phyloP scores from a whole-genome alignment of 139 green algal genomes.

The Chlorella sp. region DNA sequence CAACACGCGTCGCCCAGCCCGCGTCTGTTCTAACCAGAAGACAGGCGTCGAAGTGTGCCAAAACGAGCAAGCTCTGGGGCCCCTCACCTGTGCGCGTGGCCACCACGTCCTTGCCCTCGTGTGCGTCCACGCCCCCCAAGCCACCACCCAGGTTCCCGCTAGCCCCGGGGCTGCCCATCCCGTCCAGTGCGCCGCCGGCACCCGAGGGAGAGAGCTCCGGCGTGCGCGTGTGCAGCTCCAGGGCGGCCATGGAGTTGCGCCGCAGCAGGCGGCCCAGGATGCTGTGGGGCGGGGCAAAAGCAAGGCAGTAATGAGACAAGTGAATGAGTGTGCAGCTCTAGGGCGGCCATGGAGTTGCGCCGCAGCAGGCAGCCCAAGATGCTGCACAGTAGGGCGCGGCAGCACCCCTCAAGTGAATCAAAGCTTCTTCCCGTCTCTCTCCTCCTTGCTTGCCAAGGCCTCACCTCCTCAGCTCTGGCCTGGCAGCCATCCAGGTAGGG shows the following conservation, averaged over 20 bases:
- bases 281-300: neutral
- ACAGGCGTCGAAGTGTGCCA: no score
- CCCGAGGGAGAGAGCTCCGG: neutral
- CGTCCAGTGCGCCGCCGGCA: no score
- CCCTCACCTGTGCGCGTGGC: slow-evolving; percentile 10
- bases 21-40: no score
- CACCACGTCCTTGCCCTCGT: slow-evolving; percentile 13
- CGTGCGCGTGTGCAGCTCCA: slow-evolving; percentile 64
- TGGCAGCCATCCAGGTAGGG: slow-evolving; percentile 54
- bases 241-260: slow-evolving; percentile 76
- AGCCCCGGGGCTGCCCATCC: no score
- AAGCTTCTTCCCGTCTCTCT: no score
- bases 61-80: neutral
- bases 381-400: neutral
- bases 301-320: no score
- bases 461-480: slow-evolving; percentile 72
- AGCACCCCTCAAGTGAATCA: no score
- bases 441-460: neutral
- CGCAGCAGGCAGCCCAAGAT: neutral
- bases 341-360: neutral
- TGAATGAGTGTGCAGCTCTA: no score
- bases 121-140: neutral
- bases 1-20: no score
- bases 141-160: neutral
- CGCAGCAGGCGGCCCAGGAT: slow-evolving; percentile 73